A percentile compares a stretch with the other conserved stretches of the same genome.
Evolutionary conservation across 1,284 basidiomycete genomes (phyloP).

Genomic region (Coniophora puteana): DNA sequence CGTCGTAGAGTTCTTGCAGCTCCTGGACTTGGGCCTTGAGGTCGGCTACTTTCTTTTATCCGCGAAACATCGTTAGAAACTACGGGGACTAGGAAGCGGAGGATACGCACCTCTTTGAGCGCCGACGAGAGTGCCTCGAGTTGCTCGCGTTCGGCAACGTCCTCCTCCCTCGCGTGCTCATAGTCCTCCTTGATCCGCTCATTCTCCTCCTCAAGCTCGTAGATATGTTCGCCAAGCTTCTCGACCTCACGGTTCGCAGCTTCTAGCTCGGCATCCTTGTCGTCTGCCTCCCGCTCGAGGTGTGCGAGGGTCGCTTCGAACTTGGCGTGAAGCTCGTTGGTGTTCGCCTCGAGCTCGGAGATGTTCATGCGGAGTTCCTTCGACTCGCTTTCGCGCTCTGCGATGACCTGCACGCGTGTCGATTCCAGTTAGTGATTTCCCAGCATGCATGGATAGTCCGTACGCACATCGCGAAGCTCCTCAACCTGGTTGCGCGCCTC

Average conservation of each 20-base stretch:
- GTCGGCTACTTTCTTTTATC: slow-evolving; percentile 56
- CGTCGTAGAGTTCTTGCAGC: slow-evolving; percentile 56
- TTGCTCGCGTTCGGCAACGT: slow-evolving; percentile 66
- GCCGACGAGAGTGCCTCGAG: slow-evolving; percentile 69
- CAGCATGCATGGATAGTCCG: background rate
- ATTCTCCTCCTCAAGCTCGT: slow-evolving; percentile 53
- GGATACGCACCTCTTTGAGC: slow-evolving; percentile 68
- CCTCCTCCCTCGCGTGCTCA: slow-evolving; percentile 54
- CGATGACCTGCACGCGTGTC: slow-evolving; percentile 48
- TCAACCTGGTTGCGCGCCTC: slow-evolving; percentile 67
- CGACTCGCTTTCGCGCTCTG: slow-evolving; percentile 71
- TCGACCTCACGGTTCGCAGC: slow-evolving; percentile 72
- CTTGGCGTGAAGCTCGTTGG: slow-evolving; percentile 65
- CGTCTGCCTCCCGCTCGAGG: slow-evolving; percentile 67
- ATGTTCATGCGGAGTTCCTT: slow-evolving; percentile 71
- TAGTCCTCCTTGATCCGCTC: slow-evolving; percentile 51
- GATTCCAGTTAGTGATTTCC: slow-evolving; percentile 10
- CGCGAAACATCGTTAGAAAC: slow-evolving; percentile 6
- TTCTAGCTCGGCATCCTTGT: slow-evolving; percentile 66
- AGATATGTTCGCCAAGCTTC: slow-evolving; percentile 63
- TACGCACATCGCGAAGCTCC: slow-evolving; percentile 70
- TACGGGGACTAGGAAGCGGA: background rate
- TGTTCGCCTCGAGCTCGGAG: slow-evolving; percentile 67
- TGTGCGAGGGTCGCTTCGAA: slow-evolving; percentile 71
- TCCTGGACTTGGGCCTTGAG: slow-evolving; percentile 64